Base-by-base conservation (phyloP, 192 early-diverging fungal genomes). In the Ambispora gerdemannii region DNA sequence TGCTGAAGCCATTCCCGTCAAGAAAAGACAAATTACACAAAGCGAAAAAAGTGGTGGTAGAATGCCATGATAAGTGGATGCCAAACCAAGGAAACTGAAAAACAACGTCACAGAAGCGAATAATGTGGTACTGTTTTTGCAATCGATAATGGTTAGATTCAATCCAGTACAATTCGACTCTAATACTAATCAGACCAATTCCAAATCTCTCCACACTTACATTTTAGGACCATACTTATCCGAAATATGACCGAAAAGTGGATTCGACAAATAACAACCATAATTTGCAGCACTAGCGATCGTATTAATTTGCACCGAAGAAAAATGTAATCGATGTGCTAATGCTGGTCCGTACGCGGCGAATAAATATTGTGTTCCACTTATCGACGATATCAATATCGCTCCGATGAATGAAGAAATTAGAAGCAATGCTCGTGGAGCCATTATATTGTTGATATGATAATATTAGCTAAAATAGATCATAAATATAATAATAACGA, bases 281-380 rank as follows among this genome's bases (percentile, higher is more conserved):
- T 87, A 88, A 68, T 88, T 87, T 33, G 85, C 87, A 10, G 77
- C 58, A 24, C 82, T 85, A 6, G 88, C 89, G 0, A 91, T 81
- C 19, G 83, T 56, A 74, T 86, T 88, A 19, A 82, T 83, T 69
- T 88, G 79, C 27, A 84, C 83, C 30, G 86, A 85, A 31, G 77
- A 83, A 56, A 86, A 87, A 15, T 79, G 77, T 8, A 88, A 78
- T 11, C 77, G 71, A 43, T 79, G 73, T 61, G 74, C 71, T 63
- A 86, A 77, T 59, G 78, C 73, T 38, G 80, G 77, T 31, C 84
- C 80, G 71, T 89, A 91, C 10, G 82, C 82, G 24, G 83, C 78
- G 71, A 88, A 91, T 20, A 89, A 72, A 71, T 88, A 91, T 4
- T 87, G 80, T 4, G 89, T 89, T 31, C 89, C 89, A 31, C 81